Percentiles rank a stretch among this genome's conserved stretches.
Evolutionary conservation across 2,329 filamentous ascomycete species (phyloP).

Genomic region (Malbranchea cinnamomea): DNA sequence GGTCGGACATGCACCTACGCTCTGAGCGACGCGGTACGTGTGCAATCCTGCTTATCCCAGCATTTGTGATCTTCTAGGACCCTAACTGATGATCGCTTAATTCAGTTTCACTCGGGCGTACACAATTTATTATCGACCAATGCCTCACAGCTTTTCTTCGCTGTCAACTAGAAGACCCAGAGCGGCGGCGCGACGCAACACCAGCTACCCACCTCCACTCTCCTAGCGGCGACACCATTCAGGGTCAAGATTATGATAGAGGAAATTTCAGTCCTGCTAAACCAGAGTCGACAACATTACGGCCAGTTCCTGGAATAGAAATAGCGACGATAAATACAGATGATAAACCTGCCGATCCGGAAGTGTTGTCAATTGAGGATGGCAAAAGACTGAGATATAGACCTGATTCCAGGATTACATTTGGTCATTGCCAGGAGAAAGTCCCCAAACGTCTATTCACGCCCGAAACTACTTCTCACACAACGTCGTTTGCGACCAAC

Average conservation of each 20-base stretch:
- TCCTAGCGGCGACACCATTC: too few relatives aligned
- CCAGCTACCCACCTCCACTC: neutral
- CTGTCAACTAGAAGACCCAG: neutral
- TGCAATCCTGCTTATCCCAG: neutral
- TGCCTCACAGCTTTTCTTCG: constrained; percentile 5
- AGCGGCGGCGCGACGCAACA: neutral
- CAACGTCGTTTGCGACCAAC: too few relatives aligned
- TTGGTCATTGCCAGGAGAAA: too few relatives aligned
- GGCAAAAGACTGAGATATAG: too few relatives aligned
- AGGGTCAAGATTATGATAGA: too few relatives aligned
- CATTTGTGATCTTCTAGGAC: neutral
- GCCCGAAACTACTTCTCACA: too few relatives aligned
- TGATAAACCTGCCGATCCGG: neutral
- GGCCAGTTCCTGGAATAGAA: neutral
- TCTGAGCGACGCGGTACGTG: constrained; percentile 2
- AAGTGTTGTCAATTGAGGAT: neutral
- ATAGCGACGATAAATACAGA: neutral
- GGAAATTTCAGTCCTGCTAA: neutral
- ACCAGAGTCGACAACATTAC: neutral
- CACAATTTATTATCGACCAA: constrained; percentile 7
- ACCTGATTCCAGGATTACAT: too few relatives aligned
- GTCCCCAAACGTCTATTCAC: too few relatives aligned
- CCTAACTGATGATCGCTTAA: neutral
- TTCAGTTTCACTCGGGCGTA: constrained; percentile 8
- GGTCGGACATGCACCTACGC: neutral